Evolutionary conservation across 129 eudicot genomes (phyloP), one percentile per base, ranked within the genome.

Genomic region (Saposhnikovia divaricata): DNA sequence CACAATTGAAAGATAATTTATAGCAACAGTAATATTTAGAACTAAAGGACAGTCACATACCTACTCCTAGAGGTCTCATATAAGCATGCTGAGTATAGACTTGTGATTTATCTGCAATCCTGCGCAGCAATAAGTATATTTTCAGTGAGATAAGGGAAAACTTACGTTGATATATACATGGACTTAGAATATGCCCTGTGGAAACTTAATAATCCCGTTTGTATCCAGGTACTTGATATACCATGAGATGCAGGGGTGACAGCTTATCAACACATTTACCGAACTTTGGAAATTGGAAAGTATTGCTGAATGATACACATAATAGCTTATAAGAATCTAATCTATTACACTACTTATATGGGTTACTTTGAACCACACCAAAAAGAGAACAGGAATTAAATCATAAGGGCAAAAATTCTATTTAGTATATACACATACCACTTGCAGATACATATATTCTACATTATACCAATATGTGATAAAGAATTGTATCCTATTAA

Each of bases 91-190:
- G 99, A 37, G 99, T 95, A 81, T 92, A 95, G 23, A 95, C 93
- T 84, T 92, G 99, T 50, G 99, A 92, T 85, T 95, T 95, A 89
- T 95, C 99, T n/a, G 99, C 99, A 89, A 95, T 92, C 99, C 99
- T 95, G 87, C 79, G 76, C 27, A 48, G 50, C 57, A 51, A 75
- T 75, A 46, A 46, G 1, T 12, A 42, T 27, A 23, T 5, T 8
- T 15, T 46, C 25, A 75, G 39, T 25, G 43, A 1, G 42, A 31
- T 34, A 34, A 28, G 42, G 31, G 9, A 14, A 68, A 27, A 68
- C 6, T 28, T 68, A 31, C 14, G 9, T 14, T 12, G 0, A 68
- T 31, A 66, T 1, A 66, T 28, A 10, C 8, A n/a, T n/a, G 4
- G 27, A 55, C 9, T 55, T 65, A 10, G 9, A 66, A 28, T 66